Evolutionary conservation across 176 grass and related monocot genomes (phyloP).

Genomic region (Triticum turgidum): DNA sequence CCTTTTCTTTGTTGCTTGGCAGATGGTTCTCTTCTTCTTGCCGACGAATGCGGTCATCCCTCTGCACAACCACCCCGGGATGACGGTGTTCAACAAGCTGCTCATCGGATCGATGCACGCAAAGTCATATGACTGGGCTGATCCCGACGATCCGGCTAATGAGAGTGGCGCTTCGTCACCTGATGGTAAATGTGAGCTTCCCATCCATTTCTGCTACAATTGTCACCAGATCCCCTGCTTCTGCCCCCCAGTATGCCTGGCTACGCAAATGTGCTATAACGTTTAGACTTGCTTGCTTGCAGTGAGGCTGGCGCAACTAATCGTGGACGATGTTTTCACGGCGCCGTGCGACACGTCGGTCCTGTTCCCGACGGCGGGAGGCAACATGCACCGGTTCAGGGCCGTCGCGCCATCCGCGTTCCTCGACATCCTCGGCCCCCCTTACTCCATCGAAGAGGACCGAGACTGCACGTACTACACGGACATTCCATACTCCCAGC

Average conservation of each 20-base stretch:
- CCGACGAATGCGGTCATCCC: conserved; percentile 73
- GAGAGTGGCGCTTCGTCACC: background rate
- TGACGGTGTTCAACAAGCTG: conserved; percentile 94
- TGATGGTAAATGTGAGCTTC: conserved; percentile 16
- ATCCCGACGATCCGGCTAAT: background rate
- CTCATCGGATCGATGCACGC: conserved; percentile 79
- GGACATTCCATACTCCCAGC: conserved; percentile 38
- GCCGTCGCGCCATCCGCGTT: conserved; percentile 59
- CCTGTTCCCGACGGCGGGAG: conserved; percentile 71
- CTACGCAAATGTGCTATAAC: background rate
- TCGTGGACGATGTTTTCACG: conserved; percentile 65
- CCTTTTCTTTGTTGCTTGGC: background rate
- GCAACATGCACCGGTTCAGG: conserved; percentile 79
- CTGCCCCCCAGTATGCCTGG: background rate
- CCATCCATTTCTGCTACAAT: background rate
- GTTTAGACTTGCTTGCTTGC: background rate
- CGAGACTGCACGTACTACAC: conserved; percentile 84
- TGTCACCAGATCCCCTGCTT: background rate
- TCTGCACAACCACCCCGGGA: conserved; percentile 89
- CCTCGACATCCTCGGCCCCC: conserved; percentile 75
- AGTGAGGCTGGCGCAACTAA: conserved; percentile 67
- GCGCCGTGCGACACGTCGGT: conserved; percentile 72
- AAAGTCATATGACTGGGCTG: conserved; percentile 82
- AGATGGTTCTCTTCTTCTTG: conserved; percentile 89
- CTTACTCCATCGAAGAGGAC: conserved; percentile 73